Evolutionary conservation across 352 stramenopile genomes (phyloP), one percentile per base, ranked within the genome.

Genomic region (Phytophthora cryptogea): DNA sequence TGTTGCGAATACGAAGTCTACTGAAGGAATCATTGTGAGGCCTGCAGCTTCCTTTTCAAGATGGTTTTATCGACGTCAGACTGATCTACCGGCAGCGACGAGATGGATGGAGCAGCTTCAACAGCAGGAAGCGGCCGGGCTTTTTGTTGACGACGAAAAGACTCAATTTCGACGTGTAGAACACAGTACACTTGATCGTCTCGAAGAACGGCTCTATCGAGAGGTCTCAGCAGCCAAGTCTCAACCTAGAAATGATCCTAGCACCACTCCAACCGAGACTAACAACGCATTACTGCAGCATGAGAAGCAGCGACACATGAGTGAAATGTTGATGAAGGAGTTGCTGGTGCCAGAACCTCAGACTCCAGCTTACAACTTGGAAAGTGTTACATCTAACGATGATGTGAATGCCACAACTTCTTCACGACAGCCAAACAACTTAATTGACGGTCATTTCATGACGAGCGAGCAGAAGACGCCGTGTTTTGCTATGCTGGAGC

Each of bases 191-290:
- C 54, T 87, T 11, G 43, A 83, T 55, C 72, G 74, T 10, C 53
- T 87, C 8, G 79, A 87, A 63, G 77, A 86, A 36, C 67, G 79
- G 33, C 59, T 87, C 7, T 47, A 59, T 14, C 61, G 77, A 27
- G 79, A 89, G 31, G 16, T 64, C 16, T 43, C 43, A 30, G 9
- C 17, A 27, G 10, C 39, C 11, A 8, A 28, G 13, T 16, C 32
- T 9, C 37, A 54, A 32, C 32, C 31, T 27, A 16, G 7, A n/a
- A 45, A 66, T 11, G 14, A 43, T 4, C 14, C 7, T 28, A 57
- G n/a, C 13, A n/a, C 3, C 33, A 31, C 16, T 36, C 28, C 7
- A 42, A 48, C 9, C 6, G n/a, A 45, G 20, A 35, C 17, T 5
- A 16, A 41, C 8, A 33, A 51, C 13, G 44, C 11, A 8, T 53